Base-by-base conservation (phyloP, 2,329 filamentous ascomycete species). In the Nemania serpens region DNA sequence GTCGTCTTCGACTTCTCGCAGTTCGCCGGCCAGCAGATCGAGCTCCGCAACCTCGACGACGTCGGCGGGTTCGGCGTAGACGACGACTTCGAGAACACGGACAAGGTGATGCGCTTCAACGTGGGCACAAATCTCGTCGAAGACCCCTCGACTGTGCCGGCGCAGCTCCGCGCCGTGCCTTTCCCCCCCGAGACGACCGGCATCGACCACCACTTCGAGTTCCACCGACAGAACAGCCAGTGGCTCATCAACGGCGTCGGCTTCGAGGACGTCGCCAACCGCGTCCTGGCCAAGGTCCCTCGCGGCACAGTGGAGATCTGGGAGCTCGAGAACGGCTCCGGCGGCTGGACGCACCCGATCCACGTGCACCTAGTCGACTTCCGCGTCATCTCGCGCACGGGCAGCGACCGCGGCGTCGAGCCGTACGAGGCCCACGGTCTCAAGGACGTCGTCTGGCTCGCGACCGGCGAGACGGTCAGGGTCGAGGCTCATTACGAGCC, bases 281-380 rank as follows among this genome's bases (percentile, higher is more conserved):
- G 82, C n/a, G 74, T 84, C 20, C 74, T 84, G 1, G 81, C 81
- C 49, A 78, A 76, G 5, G 79, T 80, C 1, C 74, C 75, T 3
- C 78, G 77, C 47, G 81, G 81, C 47, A 77, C 76, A 4, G 75
- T 79, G 5, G 78, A 84, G 71, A 74, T 79, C 50, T 84, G 80
- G 80, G 75, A 79, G 68, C 73, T 84, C 5, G 74, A 77, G 60
- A 85, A 87, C 69, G 75, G 72, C 25, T 76, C 76, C 13, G 82
- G 80, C 15, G 79, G 78, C 25, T 82, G 81, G 70, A 77, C 79
- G 2, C 84, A 86, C 65, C 84, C 83, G 1, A 74, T 82, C 34
- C 84, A 87, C 70, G 79, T 87, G 49, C 85, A 87, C 67, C 76
- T 87, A 1, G 79, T 88, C 49, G 84, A 86, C 66, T 83, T 87